Evolutionary conservation across 2,329 filamentous ascomycete genomes (phyloP).

Genomic region (Eurotiales sp.): DNA sequence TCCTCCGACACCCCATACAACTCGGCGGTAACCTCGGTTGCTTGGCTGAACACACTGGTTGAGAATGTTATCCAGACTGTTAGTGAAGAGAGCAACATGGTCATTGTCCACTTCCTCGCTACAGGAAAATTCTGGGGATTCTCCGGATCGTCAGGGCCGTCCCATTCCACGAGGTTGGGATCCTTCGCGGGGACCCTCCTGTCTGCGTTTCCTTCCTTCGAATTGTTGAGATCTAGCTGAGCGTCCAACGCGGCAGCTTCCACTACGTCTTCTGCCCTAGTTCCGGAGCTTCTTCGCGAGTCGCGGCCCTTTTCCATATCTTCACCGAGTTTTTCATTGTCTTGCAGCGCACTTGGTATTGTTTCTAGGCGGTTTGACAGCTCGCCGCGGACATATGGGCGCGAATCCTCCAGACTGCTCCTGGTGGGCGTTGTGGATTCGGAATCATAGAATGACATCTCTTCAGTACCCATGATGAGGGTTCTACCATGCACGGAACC

Average conservation of each 20-base stretch:
- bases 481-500: neutral
- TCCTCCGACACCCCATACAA: slow-evolving; percentile 46
- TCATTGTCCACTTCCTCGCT: slow-evolving; percentile 40
- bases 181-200: slow-evolving; percentile 19
- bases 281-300: slow-evolving; percentile 5
- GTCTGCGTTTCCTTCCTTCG: neutral
- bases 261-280: slow-evolving; percentile 2
- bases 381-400: neutral
- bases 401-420: slow-evolving; percentile 7
- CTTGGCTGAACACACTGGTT: slow-evolving; percentile 45
- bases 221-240: neutral
- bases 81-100: slow-evolving; percentile 38
- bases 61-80: slow-evolving; percentile 49
- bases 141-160: slow-evolving; percentile 27
- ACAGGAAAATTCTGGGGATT: slow-evolving; percentile 27
- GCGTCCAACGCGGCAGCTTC: slow-evolving; percentile 1
- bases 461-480: neutral
- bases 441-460: slow-evolving; percentile 11
- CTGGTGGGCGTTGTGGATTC: slow-evolving; percentile 11
- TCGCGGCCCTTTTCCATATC: neutral
- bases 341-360: slow-evolving; percentile 6
- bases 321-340: neutral
- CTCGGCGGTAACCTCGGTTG: slow-evolving; percentile 37
- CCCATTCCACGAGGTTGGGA: slow-evolving; percentile 29
- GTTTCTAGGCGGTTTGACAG: slow-evolving; percentile 5